These are phyloP conservation scores for Chaetomiaceae sp. DNA, from an alignment of 2,329 filamentous ascomycete species.

Conservation along the genomic window DNA sequence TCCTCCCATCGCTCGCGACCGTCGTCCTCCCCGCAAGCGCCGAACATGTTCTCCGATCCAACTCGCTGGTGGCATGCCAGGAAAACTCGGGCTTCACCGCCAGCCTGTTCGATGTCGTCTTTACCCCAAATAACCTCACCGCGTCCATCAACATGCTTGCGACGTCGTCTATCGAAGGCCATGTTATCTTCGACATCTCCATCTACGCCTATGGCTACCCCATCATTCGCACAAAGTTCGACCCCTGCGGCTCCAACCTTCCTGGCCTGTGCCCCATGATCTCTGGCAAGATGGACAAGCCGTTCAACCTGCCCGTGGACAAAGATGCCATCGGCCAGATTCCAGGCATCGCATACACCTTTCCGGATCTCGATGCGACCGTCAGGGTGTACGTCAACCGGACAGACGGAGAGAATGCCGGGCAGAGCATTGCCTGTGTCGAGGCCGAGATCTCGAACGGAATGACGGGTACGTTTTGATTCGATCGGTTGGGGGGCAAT, in stretches of 20 bases:
- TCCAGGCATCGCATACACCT: slow-evolving; percentile 73
- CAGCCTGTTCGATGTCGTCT: slow-evolving; percentile 71
- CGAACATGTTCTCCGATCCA: slow-evolving; percentile 66
- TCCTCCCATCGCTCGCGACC: slow-evolving; percentile 42
- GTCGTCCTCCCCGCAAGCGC: slow-evolving; percentile 42
- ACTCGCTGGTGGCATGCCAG: slow-evolving; percentile 77
- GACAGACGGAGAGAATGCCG: slow-evolving; percentile 41
- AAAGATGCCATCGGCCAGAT: slow-evolving; percentile 54
- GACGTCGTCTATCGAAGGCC: slow-evolving; percentile 67
- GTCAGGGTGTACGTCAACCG: slow-evolving; percentile 70
- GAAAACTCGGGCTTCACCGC: slow-evolving; percentile 72
- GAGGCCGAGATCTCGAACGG: slow-evolving; percentile 77
- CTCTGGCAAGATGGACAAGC: slow-evolving; percentile 51
- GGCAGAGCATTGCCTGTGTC: slow-evolving; percentile 66
- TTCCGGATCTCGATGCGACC: slow-evolving; percentile 77
- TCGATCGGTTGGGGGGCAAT: too few species aligned
- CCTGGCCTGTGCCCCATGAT: slow-evolving; percentile 76
- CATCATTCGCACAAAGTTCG: slow-evolving; percentile 54
- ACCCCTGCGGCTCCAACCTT: slow-evolving; percentile 64
- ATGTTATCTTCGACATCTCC: slow-evolving; percentile 64
- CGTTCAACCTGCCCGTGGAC: slow-evolving; percentile 58
- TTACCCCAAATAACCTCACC: slow-evolving; percentile 60
- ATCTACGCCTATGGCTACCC: slow-evolving; percentile 71
- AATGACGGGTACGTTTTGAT: slow-evolving; percentile 49
- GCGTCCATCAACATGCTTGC: slow-evolving; percentile 66